Conservation (phyloP, 2,329 filamentous ascomycete genomes). For the Pseudogymnoascus sp. region DNA sequence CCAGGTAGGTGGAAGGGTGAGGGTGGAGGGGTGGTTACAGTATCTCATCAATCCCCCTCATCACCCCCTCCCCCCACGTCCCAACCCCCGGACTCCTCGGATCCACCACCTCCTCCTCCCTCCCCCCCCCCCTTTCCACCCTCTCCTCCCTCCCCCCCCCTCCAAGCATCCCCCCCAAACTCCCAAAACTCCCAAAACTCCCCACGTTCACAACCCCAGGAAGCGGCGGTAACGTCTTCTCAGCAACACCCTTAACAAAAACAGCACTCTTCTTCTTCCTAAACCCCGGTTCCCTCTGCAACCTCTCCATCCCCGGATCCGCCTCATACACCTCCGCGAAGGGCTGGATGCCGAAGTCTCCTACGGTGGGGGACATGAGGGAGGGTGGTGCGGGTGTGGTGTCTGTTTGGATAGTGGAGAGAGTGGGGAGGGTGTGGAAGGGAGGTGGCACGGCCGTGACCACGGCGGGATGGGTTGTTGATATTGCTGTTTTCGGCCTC, state of each 20-base stretch:
- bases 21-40: background rate
- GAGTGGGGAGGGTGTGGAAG: background rate
- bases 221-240: background rate
- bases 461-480: too few relatives aligned
- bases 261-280: background rate
- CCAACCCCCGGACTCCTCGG: background rate
- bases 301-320: slow-evolving; percentile 25
- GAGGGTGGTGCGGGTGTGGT: background rate
- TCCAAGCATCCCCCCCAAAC: background rate
- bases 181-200: background rate
- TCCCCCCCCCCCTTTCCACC: background rate
- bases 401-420: background rate
- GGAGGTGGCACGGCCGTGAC: background rate
- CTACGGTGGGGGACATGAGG: background rate
- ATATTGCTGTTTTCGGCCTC: background rate
- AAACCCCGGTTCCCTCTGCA: background rate
- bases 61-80: background rate
- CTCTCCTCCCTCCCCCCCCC: background rate
- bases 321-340: background rate
- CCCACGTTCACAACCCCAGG: background rate
- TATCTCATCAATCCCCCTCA: slow-evolving; percentile 1
- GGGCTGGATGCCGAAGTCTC: background rate
- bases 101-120: background rate
- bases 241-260: background rate
- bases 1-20: too few relatives aligned